Evolutionary conservation across 2,329 filamentous ascomycete genomes (phyloP).

Genomic region (Curvularia verruculosa): DNA sequence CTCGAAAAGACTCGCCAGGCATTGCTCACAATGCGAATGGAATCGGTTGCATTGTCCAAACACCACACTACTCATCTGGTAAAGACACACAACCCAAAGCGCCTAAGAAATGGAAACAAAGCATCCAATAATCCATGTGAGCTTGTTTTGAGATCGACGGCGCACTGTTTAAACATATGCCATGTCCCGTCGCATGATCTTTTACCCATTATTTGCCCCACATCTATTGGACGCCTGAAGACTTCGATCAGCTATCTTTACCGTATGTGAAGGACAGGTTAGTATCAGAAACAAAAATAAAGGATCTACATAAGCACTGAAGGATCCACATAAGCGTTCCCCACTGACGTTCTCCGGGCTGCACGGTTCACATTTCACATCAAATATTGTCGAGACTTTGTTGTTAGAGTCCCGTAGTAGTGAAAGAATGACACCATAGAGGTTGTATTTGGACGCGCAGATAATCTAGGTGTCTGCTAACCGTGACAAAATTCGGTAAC

Average conservation of each 20-base stretch:
- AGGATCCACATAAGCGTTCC: background rate
- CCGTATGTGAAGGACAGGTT: background rate
- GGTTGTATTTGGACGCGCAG: background rate
- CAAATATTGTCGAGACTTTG: background rate
- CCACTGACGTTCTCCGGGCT: background rate
- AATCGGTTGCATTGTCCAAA: no score
- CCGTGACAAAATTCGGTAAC: background rate
- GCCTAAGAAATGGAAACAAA: background rate
- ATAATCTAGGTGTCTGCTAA: background rate
- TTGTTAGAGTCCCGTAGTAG: background rate
- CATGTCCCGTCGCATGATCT: background rate
- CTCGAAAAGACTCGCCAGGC: background rate
- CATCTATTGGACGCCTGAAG: background rate
- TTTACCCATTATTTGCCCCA: background rate
- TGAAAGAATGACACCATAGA: background rate
- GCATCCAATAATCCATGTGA: background rate
- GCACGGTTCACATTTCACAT: background rate
- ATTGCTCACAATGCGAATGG: background rate
- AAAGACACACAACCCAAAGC: no score
- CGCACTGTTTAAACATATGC: background rate
- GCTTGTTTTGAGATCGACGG: background rate
- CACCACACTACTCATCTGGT: no score
- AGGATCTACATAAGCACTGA: background rate
- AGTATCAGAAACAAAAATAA: background rate
- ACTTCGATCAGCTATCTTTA: background rate